phyloP scores from a whole-genome alignment of 73 alveolate genomes.

The Tetrahymena borealis region DNA sequence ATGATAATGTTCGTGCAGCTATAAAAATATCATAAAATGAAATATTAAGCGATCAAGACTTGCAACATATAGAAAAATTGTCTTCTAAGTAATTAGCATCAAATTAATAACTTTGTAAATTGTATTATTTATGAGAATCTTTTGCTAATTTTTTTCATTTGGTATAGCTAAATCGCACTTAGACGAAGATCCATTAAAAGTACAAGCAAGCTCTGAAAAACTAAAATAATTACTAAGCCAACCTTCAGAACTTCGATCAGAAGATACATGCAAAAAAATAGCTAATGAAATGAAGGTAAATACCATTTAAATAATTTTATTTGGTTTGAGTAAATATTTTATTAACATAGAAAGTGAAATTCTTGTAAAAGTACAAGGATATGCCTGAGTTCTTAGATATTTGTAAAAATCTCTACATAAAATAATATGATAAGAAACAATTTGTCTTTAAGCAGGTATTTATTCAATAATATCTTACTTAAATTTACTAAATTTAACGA shows the following conservation, averaged over 20 bases:
- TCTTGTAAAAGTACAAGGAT: slow-evolving; percentile 11
- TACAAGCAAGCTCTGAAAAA: neutral
- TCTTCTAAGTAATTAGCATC: neutral
- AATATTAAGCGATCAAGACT: neutral
- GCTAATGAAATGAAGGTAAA: neutral
- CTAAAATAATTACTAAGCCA: neutral
- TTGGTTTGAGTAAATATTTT: neutral
- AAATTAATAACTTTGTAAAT: neutral
- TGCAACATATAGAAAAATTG: neutral
- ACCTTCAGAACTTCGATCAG: neutral
- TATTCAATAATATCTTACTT: neutral
- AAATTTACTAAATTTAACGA: neutral
- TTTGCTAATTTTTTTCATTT: too few species aligned
- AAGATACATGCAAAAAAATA: neutral
- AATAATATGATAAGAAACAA: slow-evolving; percentile 22
- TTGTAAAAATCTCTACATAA: slow-evolving; percentile 35
- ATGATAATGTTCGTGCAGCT: neutral
- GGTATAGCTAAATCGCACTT: neutral
- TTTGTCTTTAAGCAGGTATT: slow-evolving; percentile 3
- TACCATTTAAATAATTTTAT: neutral
- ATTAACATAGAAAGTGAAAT: slow-evolving; percentile 18
- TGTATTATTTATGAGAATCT: too few species aligned
- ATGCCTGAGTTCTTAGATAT: slow-evolving; percentile 36
- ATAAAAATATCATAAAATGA: neutral
- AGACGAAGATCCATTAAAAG: neutral